Percentiles rank a stretch among this genome's conserved stretches.
phyloP scores from a whole-genome alignment of 2,329 filamentous ascomycete genomes.

The Epichloe gansuensis region DNA sequence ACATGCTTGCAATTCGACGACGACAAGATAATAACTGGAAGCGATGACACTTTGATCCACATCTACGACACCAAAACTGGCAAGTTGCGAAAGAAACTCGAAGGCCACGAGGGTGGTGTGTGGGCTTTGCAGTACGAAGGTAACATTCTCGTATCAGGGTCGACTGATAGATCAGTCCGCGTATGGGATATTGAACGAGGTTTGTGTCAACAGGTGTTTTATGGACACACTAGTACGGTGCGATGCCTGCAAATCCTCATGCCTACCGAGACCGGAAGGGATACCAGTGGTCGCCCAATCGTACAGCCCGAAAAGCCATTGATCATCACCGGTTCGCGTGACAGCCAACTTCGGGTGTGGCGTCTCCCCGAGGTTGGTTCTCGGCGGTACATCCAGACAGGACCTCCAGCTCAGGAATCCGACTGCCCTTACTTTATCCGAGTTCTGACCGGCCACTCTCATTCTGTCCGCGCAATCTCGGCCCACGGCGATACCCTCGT shows the following conservation, averaged over 20 bases:
- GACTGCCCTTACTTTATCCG: slow-evolving; percentile 95
- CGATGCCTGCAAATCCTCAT: slow-evolving; percentile 90
- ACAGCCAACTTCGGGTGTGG: slow-evolving; percentile 91
- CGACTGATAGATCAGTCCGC: slow-evolving; percentile 93
- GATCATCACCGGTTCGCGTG: slow-evolving; percentile 93
- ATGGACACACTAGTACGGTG: slow-evolving; percentile 95
- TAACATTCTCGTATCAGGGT: slow-evolving; percentile 89
- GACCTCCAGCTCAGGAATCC: slow-evolving; percentile 57
- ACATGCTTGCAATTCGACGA: slow-evolving; percentile 96
- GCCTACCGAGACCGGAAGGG: slow-evolving; percentile 65
- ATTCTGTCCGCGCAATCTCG: slow-evolving; percentile 92
- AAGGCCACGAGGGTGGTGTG: slow-evolving; percentile 91
- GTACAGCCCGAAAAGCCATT: slow-evolving; percentile 91
- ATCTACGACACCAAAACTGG: slow-evolving; percentile 97
- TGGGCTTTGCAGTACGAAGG: slow-evolving; percentile 97
- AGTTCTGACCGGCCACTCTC: slow-evolving; percentile 71
- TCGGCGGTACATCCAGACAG: slow-evolving; percentile 65
- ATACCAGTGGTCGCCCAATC: slow-evolving; percentile 58
- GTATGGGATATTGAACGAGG: slow-evolving; percentile 97
- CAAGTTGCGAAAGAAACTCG: slow-evolving; percentile 66
- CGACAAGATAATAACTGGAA: slow-evolving; percentile 95
- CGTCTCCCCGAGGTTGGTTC: slow-evolving; percentile 74
- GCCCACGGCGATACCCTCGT: slow-evolving; percentile 93
- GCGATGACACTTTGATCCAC: slow-evolving; percentile 94
- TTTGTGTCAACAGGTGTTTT: slow-evolving; percentile 87